Conservation (phyloP, 805 yeast genomes). For the Starmera dryadoides region DNA sequence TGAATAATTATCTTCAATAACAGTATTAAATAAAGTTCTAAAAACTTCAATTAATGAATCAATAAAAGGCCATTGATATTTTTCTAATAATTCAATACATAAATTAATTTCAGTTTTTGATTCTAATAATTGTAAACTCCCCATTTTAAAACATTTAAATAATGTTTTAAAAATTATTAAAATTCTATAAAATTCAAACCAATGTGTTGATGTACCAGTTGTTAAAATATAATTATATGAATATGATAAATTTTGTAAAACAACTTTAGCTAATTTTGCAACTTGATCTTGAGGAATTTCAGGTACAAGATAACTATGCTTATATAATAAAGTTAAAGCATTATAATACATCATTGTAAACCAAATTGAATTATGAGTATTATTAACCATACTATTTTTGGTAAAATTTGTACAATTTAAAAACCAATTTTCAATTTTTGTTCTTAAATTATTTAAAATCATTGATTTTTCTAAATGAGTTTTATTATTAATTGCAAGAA, state of each 20-base stretch:
- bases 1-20: slow-evolving; percentile 28
- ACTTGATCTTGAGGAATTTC: slow-evolving; percentile 32
- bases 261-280: slow-evolving; percentile 36
- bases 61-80: slow-evolving; percentile 43
- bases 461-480: slow-evolving; percentile 4
- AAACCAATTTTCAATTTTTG: slow-evolving; percentile 29
- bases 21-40: slow-evolving; percentile 33
- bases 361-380: slow-evolving; percentile 20
- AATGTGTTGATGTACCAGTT: slow-evolving; percentile 34
- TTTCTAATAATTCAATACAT: slow-evolving; percentile 39
- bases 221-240: slow-evolving; percentile 36
- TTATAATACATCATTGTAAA: slow-evolving; percentile 38
- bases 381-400: too few species aligned
- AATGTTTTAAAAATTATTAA: slow-evolving; percentile 40
- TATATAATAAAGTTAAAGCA: slow-evolving; percentile 36
- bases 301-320: slow-evolving; percentile 44
- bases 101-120: slow-evolving; percentile 42
- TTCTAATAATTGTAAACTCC: slow-evolving; percentile 38
- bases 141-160: slow-evolving; percentile 38
- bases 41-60: slow-evolving; percentile 39
- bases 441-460: slow-evolving; percentile 8
- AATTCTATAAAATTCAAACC: slow-evolving; percentile 45
- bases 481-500: slow-evolving; percentile 27
- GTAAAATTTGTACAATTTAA: slow-evolving; percentile 13
- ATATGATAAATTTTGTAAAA: slow-evolving; percentile 37